A percentile compares a stretch with the other conserved stretches of the same genome.
These are phyloP conservation scores for Zygnema circumcarinatum DNA, from an alignment of 139 green algal species.

Conservation along the genomic window DNA sequence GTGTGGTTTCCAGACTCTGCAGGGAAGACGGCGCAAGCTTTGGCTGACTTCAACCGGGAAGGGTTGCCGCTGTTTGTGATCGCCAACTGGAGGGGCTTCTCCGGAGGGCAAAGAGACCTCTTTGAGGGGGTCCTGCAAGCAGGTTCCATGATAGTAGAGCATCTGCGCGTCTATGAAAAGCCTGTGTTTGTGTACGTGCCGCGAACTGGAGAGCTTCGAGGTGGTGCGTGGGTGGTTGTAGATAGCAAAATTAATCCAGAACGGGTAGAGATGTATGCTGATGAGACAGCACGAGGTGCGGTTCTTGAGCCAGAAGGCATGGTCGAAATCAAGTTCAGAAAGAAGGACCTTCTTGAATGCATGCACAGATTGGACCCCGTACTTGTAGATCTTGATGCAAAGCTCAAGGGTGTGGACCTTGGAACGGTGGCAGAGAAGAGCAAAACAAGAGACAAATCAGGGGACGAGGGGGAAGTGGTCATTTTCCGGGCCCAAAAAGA, in stretches of 20 bases:
- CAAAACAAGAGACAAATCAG: not conserved
- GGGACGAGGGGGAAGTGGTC: not conserved
- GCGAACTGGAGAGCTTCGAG: constrained; percentile 88
- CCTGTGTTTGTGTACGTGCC: constrained; percentile 97
- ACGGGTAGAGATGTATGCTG: constrained; percentile 71
- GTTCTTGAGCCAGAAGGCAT: constrained; percentile 97
- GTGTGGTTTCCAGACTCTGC: constrained; percentile 98
- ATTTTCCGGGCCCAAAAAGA: not conserved
- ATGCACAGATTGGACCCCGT: constrained; percentile 90
- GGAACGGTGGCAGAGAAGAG: not conserved
- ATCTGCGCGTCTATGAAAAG: constrained; percentile 85
- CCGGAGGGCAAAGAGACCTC: constrained; percentile 93
- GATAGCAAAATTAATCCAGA: constrained; percentile 92
- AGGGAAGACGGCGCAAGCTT: constrained; percentile 95
- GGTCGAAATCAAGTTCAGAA: constrained; percentile 98
- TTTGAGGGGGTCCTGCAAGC: constrained; percentile 94
- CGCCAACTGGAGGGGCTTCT: constrained; percentile 99
- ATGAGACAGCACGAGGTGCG: constrained; percentile 73
- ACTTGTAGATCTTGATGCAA: constrained; percentile 58
- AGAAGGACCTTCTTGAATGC: constrained; percentile 76
- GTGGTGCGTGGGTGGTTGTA: constrained; percentile 97
- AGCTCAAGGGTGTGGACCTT: constrained; percentile 5
- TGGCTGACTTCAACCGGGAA: constrained; percentile 95
- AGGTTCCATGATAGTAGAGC: constrained; percentile 95
- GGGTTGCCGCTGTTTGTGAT: constrained; percentile 95